Evolutionary conservation across 495 filamentous ascomycete species (phyloP).

Genomic region (Hypoxylon fragiforme): DNA sequence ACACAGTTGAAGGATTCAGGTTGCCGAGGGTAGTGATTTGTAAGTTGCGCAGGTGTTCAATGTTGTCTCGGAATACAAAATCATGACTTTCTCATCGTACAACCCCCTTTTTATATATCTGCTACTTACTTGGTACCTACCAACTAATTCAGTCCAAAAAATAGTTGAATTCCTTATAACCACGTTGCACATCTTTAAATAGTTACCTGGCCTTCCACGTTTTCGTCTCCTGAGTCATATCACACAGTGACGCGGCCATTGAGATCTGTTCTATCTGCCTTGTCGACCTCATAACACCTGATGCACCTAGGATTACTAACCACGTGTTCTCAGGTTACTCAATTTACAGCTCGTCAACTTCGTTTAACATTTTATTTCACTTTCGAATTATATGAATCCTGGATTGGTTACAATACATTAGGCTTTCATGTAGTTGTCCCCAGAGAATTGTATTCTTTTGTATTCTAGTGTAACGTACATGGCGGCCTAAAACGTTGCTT

Average conservation of each 20-base stretch:
- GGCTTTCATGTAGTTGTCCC: no score
- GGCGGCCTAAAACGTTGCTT: no score
- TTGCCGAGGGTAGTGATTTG: no score
- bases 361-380: background rate
- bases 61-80: no score
- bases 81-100: no score
- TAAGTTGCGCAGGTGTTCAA: no score
- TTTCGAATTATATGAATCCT: background rate
- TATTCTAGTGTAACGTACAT: no score
- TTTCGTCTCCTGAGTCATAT: background rate
- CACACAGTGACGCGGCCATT: constrained; percentile 8
- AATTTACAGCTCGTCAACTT: background rate
- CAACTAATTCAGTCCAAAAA: background rate
- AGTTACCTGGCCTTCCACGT: background rate
- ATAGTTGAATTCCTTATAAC: background rate
- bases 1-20: background rate
- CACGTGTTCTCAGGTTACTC: background rate
- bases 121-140: background rate
- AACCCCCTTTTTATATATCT: background rate
- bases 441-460: no score
- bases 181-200: background rate
- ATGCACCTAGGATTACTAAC: background rate
- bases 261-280: constrained; percentile 22
- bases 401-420: no score
- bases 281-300: background rate